Percentiles rank a stretch among this genome's conserved stretches.
Conservation (phyloP, 306 rosid species). For the Crotalaria pallida region DNA sequence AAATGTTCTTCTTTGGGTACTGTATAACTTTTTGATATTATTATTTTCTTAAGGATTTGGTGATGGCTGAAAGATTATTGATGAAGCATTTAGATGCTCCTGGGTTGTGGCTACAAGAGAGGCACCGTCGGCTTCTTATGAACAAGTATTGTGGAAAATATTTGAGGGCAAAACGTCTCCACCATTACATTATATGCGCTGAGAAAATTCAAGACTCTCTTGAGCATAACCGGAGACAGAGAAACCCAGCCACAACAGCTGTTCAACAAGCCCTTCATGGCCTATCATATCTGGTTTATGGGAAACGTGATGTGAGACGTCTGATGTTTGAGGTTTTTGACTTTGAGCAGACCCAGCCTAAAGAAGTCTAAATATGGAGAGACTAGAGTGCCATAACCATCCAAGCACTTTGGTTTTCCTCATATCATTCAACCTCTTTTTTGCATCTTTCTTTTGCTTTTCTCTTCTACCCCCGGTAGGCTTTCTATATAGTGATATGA, state of each 20-base stretch:
- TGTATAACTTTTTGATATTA: background rate
- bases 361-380: constrained; percentile 51
- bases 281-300: constrained; percentile 77
- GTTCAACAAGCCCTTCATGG: constrained; percentile 94
- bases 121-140: constrained; percentile 78
- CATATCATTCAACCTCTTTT: background rate
- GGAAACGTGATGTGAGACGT: constrained; percentile 91
- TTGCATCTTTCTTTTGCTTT: background rate
- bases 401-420: background rate
- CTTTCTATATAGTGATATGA: constrained; percentile 10
- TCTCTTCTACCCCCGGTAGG: background rate
- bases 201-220: constrained; percentile 58
- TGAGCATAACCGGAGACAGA: constrained; percentile 68
- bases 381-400: background rate
- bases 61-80: constrained; percentile 90
- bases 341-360: constrained; percentile 89
- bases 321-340: constrained; percentile 92
- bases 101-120: constrained; percentile 81
- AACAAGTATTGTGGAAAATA: constrained; percentile 87
- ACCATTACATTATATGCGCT: constrained; percentile 45
- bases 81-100: constrained; percentile 99
- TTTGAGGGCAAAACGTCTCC: constrained; percentile 77
- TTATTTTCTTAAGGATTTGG: constrained; percentile 59
- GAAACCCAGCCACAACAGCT: constrained; percentile 84
- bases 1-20: background rate